Evolutionary conservation across 1,139 yeast species (phyloP), one percentile per base, ranked within the genome.

Genomic region (Chernovozyma aurita): DNA sequence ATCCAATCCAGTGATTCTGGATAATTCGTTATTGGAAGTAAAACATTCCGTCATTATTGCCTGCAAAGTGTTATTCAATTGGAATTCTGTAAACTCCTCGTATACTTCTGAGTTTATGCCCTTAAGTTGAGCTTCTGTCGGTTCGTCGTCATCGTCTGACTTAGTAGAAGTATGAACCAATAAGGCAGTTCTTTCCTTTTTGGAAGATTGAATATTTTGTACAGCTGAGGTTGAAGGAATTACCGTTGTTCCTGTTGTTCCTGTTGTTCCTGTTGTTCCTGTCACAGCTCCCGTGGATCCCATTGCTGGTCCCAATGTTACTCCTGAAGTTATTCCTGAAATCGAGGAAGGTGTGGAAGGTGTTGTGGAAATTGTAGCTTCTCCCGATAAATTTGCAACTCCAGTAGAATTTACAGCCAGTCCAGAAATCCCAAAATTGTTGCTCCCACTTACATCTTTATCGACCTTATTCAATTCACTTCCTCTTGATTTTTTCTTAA

Each of bases 1-100:
- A 46, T 90, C 96, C 32, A 94, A 65, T 15, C 95, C 85, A 0
- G 95, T 88, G 15, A 88, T 73, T 44, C 94, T 70, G 0, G 97
- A 85, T 25, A 82, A 78, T 45, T 87, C 95, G 47, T 86, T 83
- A 39, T 56, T 42, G 11, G 63, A 57, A 24, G 59, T 57, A 20
- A 65, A 53, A 40, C 66, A 68, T 44, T 66, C 71, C 30, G 56
- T 52, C 50, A 63, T 59, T 11, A 68, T 64, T 2, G 58, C 55
- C 24, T 57, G 56, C 29, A 69, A 52, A 0, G 71, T 65, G 13
- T 51, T 47, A 6, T 59, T 57, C 35, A 70, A 54, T 36, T 69
- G 66, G 25, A 58, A 50, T 42, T 69, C 74, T 25, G 63, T 53
- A 38, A 67, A 68, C 34, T 67, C 72, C 12, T 66, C 71, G 31